phyloP scores from a whole-genome alignment of 345 rosid species.

The Brassica nigra region DNA sequence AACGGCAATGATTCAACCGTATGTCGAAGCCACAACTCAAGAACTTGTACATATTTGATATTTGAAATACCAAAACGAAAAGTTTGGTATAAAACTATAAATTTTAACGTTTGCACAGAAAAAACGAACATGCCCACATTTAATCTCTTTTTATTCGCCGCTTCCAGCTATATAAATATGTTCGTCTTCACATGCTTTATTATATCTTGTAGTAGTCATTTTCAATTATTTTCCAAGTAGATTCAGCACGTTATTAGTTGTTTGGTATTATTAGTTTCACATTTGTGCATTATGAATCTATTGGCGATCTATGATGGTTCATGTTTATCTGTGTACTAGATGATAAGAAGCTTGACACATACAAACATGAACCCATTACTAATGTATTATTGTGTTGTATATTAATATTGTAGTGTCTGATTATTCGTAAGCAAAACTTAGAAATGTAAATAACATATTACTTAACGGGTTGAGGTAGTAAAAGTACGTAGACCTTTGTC shows the following conservation, averaged over 20 bases:
- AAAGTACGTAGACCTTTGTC: not conserved
- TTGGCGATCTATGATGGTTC: conserved; percentile 4
- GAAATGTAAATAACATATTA: not conserved
- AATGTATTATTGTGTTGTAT: not conserved
- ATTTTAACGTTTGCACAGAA: too few relatives aligned
- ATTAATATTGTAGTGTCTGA: not conserved
- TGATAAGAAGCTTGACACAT: conserved; percentile 12
- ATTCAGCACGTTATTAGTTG: conserved; percentile 19
- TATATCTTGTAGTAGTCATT: not conserved
- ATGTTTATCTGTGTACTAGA: conserved; percentile 15
- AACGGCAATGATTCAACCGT: conserved; percentile 16
- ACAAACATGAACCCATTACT: not conserved
- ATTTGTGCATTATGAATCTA: conserved; percentile 11
- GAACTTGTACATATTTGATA: conserved; percentile 13
- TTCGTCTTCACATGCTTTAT: conserved; percentile 9
- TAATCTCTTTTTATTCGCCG: conserved; percentile 31
- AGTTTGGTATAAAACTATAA: too few relatives aligned
- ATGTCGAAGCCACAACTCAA: conserved; percentile 20
- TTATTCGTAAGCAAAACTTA: not conserved
- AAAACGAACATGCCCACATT: conserved; percentile 22
- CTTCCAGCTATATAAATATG: conserved; percentile 31
- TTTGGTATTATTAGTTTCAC: not conserved
- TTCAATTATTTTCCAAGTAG: conserved; percentile 18
- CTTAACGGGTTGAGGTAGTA: too few relatives aligned
- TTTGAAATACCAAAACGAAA: not conserved